Base-by-base conservation (phyloP, 106 monocot genomes). In the Dioscorea alata region DNA sequence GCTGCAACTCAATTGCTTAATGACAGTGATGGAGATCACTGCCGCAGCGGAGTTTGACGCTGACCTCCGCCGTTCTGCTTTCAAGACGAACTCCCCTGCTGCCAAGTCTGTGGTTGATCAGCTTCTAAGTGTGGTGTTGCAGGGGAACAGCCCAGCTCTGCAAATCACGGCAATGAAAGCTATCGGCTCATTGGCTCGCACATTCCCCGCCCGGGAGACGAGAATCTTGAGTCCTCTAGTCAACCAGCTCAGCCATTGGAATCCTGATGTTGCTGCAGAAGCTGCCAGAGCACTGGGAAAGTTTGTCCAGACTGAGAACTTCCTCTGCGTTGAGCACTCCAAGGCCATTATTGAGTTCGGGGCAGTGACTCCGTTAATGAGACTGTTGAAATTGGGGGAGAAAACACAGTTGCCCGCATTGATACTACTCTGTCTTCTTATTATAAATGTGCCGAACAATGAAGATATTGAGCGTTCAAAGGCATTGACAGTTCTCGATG, bases 21-120 rank as follows among this genome's bases (percentile, higher is more conserved):
- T 85, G 85, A 61, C 79, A 20, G 33, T 85, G 48, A 67, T 73
- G 71, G 89, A 89, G 70, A 82, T 89, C 9, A 66, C 80, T 13
- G 50, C 74, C 8, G 80, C 60, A 0, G 89, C 89, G 0, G 89
- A 89, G 62, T 17, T 54, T 4, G 80, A 89, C 17, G 69, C 69
- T 12, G 89, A 89, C 57, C 76, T 89, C 66, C 76, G 85, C 8
- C 85, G 82, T 1, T 85, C 89, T 13, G 82, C 77, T 17, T 90
- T 90, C 78, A 90, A 78, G 71, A 72, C 50, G 14, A 85, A 77
- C 61, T 83, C 85, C 22, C 80, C 83, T 7, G 89, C 85, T 0
- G 82, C 83, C 18, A 90, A 81, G 52, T 59, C 80, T 1, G 83
- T 80, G 31, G 78, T 86, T 24, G 82, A 75, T 23, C 89, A 90